Conservation (phyloP, 352 stramenopile genomes). For the Globisporangium solare region DNA sequence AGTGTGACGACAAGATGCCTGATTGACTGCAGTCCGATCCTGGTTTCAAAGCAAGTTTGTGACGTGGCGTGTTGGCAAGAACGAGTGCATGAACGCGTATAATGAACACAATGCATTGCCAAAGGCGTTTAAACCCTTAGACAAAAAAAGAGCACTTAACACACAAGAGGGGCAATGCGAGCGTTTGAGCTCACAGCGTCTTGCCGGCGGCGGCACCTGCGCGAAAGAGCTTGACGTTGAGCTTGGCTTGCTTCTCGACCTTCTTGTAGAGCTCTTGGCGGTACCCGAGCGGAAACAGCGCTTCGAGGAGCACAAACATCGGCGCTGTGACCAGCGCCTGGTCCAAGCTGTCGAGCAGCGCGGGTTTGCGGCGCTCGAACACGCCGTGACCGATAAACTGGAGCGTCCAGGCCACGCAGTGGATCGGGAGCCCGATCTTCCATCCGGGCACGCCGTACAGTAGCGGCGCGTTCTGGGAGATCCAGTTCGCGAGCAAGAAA, state of each 20-base stretch:
- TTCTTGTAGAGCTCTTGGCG: constrained; percentile 58
- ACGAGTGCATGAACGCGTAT: too few relatives aligned
- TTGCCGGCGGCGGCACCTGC: constrained; percentile 21
- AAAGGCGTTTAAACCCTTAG: too few relatives aligned
- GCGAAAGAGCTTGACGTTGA: constrained; percentile 64
- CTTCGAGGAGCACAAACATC: constrained; percentile 84
- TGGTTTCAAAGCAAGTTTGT: too few relatives aligned
- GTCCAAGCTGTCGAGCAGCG: constrained; percentile 82
- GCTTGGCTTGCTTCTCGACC: constrained; percentile 48
- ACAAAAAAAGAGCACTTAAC: background rate
- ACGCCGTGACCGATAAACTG: constrained; percentile 86
- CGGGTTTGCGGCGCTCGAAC: constrained; percentile 81
- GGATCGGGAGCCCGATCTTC: constrained; percentile 49
- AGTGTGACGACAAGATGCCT: background rate
- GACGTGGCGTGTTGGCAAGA: too few relatives aligned
- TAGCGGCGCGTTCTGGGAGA: constrained; percentile 29
- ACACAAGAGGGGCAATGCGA: background rate
- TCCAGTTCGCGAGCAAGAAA: constrained; percentile 61
- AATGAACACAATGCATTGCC: too few relatives aligned
- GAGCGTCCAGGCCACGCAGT: constrained; percentile 65
- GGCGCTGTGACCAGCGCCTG: constrained; percentile 76
- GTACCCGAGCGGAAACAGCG: constrained; percentile 77
- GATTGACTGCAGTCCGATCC: too few relatives aligned
- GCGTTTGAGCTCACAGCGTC: constrained; percentile 15
- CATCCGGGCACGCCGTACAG: constrained; percentile 36